Evolutionary conservation across 768 basidiomycete genomes (phyloP).

Genomic region (Tephrocybe sp.): DNA sequence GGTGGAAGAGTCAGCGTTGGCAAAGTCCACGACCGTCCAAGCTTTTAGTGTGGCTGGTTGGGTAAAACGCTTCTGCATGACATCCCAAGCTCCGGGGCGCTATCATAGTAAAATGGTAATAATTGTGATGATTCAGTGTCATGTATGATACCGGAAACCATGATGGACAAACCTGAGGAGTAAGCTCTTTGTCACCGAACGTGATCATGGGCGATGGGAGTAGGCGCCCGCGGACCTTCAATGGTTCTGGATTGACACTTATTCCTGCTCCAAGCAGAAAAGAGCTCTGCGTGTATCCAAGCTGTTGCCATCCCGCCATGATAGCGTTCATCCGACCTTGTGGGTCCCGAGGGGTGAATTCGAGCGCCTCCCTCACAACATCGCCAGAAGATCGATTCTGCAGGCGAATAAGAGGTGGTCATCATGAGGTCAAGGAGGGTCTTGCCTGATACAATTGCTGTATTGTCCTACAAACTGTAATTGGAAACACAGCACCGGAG

Average conservation of each 20-base stretch:
- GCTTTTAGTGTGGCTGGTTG: slow-evolving; percentile 13
- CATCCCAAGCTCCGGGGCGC: slow-evolving; percentile 30
- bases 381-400: slow-evolving; percentile 30
- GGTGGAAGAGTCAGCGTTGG: slow-evolving; percentile 11
- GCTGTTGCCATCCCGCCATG: slow-evolving; percentile 26
- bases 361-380: slow-evolving; percentile 27
- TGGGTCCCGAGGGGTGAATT: slow-evolving; percentile 26
- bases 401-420: not conserved
- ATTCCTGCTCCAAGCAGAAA: slow-evolving; percentile 42
- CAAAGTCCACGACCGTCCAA: slow-evolving; percentile 27
- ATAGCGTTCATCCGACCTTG: slow-evolving; percentile 21
- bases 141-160: no score
- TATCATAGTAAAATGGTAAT: not conserved
- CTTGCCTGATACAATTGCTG: slow-evolving; percentile 30
- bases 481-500: slow-evolving; percentile 26
- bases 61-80: slow-evolving; percentile 25
- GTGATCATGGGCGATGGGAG: slow-evolving; percentile 30
- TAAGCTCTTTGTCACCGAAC: slow-evolving; percentile 19
- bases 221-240: slow-evolving; percentile 33
- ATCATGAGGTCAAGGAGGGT: not conserved
- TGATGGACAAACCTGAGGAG: slow-evolving; percentile 11
- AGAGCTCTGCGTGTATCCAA: slow-evolving; percentile 36
- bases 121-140: not conserved
- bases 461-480: slow-evolving; percentile 22
- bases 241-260: slow-evolving; percentile 25